Evolutionary conservation across 139 green algal genomes (phyloP), one percentile per base, ranked within the genome.

Genomic region (Limnomonas spitsbergensis): DNA sequence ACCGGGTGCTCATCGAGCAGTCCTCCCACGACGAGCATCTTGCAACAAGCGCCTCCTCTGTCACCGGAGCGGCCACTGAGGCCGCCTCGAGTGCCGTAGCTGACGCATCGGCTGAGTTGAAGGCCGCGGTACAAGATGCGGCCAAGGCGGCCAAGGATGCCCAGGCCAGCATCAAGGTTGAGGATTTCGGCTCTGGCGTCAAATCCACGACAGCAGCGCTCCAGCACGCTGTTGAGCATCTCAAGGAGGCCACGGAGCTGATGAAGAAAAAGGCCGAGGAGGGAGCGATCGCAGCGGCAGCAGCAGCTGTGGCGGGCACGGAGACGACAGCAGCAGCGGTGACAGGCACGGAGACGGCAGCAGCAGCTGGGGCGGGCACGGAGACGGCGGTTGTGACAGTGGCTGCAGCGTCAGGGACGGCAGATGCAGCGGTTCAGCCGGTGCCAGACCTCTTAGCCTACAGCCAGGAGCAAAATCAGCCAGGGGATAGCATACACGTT

Each of bases 401-500:
- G n/a, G n/a, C n/a, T n/a, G n/a, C n/a, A n/a, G n/a, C n/a, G n/a
- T n/a, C n/a, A n/a, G n/a, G n/a, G n/a, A 69, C 29, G 35, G 47
- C 40, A 34, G 34, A 72, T 38, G 29, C 24, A 26, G 24, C 2
- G 26, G 29, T 4, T 24, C 14, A 20, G 47, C 35, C 35, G 35
- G 24, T 32, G 6, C 68, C 68, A 47, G 68, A 74, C 36, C 68
- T 74, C 6, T 38, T 77, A 14, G 70, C 70, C 3, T 77, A 77
- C 40, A 67, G 39, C 40, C 61, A 77, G 26, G 70, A n/a, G 6
- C 27, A 36, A 3, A 32, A 32, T n/a, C 70, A 77, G 4, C 70
- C 70, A 32, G 83, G 77, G 40, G 76, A 88, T 53, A 93, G 78
- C 0, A 88, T 98, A 24, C 95, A 98, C 81, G 90, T 92, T 7